These are phyloP conservation scores for Hygrophila difformis DNA, from an alignment of 257 asterid species.

Conservation along the genomic window DNA sequence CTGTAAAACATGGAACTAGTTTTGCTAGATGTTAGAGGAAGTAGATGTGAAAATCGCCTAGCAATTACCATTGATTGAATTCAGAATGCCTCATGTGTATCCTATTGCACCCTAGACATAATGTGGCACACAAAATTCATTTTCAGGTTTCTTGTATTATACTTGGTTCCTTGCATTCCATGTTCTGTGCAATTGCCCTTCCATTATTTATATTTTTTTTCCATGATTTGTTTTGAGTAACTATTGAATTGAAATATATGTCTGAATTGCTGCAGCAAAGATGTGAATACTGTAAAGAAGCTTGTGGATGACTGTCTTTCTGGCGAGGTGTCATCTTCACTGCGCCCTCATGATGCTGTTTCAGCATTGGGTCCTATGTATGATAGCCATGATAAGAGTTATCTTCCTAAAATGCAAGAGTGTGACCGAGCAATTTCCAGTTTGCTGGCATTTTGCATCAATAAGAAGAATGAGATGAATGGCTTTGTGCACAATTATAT, in stretches of 20 bases:
- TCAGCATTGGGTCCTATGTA: constrained; percentile 96
- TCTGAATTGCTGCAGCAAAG: constrained; percentile 62
- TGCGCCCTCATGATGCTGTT: constrained; percentile 98
- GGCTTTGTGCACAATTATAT: constrained; percentile 69
- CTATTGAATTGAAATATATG: not conserved
- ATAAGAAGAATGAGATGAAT: constrained; percentile 83
- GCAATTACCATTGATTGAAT: not conserved
- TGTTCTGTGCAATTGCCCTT: not conserved
- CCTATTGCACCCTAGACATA: no score
- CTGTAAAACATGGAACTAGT: not conserved
- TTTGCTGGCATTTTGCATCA: constrained; percentile 60
- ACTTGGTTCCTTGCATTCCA: no score
- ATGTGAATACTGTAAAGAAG: constrained; percentile 79
- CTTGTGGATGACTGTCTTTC: constrained; percentile 84
- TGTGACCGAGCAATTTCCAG: constrained; percentile 59
- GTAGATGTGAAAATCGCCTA: not conserved
- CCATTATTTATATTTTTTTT: constrained; percentile 1
- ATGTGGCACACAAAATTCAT: no score
- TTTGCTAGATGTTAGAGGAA: not conserved
- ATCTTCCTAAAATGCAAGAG: constrained; percentile 76
- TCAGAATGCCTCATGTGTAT: not conserved
- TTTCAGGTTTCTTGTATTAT: no score
- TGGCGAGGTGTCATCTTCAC: constrained; percentile 62
- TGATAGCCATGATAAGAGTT: constrained; percentile 65
- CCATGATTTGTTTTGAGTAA: not conserved